Percentiles rank a stretch among this genome's conserved stretches.
Conservation (phyloP, 2,329 filamentous ascomycete genomes). For the Biscogniauxia marginata region DNA sequence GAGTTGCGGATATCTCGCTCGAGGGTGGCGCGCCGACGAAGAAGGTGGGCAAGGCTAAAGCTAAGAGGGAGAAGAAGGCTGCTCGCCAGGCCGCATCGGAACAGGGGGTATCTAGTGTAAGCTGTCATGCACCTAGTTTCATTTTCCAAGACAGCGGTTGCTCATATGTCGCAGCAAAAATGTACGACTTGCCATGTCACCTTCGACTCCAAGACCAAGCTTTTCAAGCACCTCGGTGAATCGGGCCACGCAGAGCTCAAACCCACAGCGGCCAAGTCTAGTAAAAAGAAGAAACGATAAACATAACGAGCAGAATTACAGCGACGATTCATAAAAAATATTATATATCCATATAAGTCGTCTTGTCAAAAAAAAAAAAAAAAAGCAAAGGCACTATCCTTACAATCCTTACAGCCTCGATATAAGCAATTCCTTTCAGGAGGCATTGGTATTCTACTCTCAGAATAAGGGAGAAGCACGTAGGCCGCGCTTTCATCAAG, state of each 20-base stretch:
- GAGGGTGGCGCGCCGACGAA: constrained; percentile 27
- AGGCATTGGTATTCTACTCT: background rate
- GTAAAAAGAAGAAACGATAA: constrained; percentile 41
- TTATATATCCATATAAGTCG: background rate
- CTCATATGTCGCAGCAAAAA: constrained; percentile 32
- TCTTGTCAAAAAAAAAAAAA: background rate
- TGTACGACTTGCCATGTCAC: constrained; percentile 45
- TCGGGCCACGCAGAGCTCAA: constrained; percentile 60
- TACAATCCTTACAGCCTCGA: background rate
- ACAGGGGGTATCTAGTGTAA: constrained; percentile 35
- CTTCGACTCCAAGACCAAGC: constrained; percentile 63
- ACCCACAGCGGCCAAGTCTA: constrained; percentile 22
- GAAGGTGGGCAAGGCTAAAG: constrained; percentile 51
- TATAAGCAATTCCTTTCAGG: background rate
- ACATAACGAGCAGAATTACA: constrained; percentile 1
- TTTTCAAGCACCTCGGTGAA: constrained; percentile 72
- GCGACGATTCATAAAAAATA: background rate
- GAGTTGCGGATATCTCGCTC: constrained; percentile 29
- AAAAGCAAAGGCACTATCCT: background rate
- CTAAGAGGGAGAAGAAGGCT: constrained; percentile 49
- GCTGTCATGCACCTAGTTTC: constrained; percentile 17
- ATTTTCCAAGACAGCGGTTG: background rate
- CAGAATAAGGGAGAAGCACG: background rate
- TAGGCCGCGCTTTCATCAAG: constrained; percentile 5
- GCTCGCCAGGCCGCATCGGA: constrained; percentile 39